Evolutionary conservation across 768 basidiomycete genomes (phyloP).

Genomic region (Pisolithus microcarpus): DNA sequence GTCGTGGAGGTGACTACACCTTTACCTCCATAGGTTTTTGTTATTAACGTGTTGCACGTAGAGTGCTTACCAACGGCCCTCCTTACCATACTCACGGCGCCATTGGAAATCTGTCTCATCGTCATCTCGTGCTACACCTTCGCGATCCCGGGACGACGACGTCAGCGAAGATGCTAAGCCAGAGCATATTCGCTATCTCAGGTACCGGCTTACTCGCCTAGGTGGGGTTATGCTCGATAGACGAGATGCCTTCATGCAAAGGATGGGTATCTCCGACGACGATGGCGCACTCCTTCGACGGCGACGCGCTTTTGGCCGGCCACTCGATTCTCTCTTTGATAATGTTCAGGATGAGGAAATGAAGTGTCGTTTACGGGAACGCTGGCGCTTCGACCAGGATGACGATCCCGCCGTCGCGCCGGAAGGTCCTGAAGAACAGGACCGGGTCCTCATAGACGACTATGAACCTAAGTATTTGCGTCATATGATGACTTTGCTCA

Average conservation of each 20-base stretch:
- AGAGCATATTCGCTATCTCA: slow-evolving; percentile 34
- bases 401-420: slow-evolving; percentile 50
- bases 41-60: slow-evolving; percentile 22
- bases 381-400: slow-evolving; percentile 66
- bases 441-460: slow-evolving; percentile 66
- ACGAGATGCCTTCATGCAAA: slow-evolving; percentile 31
- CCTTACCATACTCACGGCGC: slow-evolving; percentile 50
- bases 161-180: slow-evolving; percentile 16
- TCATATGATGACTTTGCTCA: slow-evolving; percentile 49
- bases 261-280: slow-evolving; percentile 16
- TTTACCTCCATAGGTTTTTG: background rate
- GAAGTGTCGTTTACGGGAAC: slow-evolving; percentile 41
- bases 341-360: slow-evolving; percentile 34
- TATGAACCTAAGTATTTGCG: slow-evolving; percentile 54
- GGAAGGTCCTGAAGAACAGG: slow-evolving; percentile 60
- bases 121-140: slow-evolving; percentile 19
- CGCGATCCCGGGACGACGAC: slow-evolving; percentile 22
- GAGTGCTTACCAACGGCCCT: slow-evolving; percentile 66
- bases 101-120: slow-evolving; percentile 59
- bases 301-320: slow-evolving; percentile 10
- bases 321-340: slow-evolving; percentile 22
- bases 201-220: slow-evolving; percentile 75
- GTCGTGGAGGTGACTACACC: slow-evolving; percentile 58
- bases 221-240: slow-evolving; percentile 77
- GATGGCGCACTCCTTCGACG: slow-evolving; percentile 1